Conservation (phyloP, 2,329 filamentous ascomycete species). For the Colletotrichum tropicale region DNA sequence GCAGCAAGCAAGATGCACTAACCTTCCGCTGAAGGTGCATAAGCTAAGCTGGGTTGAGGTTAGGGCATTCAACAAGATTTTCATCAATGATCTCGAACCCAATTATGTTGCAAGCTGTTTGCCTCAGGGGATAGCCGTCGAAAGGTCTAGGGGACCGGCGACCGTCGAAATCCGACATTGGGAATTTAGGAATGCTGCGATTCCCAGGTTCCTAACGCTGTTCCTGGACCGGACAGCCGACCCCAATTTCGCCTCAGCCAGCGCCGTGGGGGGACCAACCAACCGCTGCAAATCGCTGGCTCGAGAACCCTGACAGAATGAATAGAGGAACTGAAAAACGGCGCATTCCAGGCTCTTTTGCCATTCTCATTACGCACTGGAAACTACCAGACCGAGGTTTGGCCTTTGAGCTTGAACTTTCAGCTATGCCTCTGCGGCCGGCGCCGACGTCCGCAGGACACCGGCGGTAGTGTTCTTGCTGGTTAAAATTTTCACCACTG, state of each 20-base stretch:
- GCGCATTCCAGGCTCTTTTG: not conserved
- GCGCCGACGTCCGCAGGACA: conserved; percentile 12
- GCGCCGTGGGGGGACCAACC: not conserved
- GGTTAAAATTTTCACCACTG: not conserved
- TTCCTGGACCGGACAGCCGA: not conserved
- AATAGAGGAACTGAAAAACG: not conserved
- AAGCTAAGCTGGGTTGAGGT: not conserved
- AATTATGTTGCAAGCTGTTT: not conserved
- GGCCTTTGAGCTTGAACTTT: not conserved
- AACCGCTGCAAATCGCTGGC: not conserved
- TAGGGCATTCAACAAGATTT: not conserved
- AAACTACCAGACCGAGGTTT: not conserved
- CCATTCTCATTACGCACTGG: not conserved
- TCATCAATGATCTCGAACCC: not conserved
- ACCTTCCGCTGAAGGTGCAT: not conserved
- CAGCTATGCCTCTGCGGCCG: not conserved
- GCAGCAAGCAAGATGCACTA: not conserved
- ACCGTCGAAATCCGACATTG: not conserved
- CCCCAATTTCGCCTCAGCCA: not conserved
- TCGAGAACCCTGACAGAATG: not conserved
- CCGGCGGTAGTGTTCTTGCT: not conserved
- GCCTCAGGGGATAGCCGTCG: not conserved
- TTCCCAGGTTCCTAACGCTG: not conserved
- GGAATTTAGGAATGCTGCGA: not conserved
- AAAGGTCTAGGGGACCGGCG: not conserved